Percentiles rank a stretch among this genome's conserved stretches.
Evolutionary conservation across 176 grass and related monocot species (phyloP).

Genomic region (Pharus latifolius): DNA sequence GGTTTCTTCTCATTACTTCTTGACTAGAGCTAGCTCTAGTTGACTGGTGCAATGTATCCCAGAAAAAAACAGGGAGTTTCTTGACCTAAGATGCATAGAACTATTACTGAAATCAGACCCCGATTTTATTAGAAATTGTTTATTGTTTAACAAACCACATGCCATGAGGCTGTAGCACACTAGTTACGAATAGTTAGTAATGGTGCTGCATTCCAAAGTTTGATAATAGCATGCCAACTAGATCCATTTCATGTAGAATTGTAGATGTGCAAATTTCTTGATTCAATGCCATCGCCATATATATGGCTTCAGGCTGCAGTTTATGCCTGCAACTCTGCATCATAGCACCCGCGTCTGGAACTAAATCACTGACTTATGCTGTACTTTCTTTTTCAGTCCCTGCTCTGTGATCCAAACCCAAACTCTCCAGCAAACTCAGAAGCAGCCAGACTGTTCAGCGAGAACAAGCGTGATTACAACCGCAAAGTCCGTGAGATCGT

Average conservation of each 20-base stretch:
- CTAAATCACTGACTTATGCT: background rate
- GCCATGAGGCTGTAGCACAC: background rate
- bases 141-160: background rate
- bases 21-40: background rate
- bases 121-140: background rate
- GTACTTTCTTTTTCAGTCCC: slow-evolving; percentile 46
- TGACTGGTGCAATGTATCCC: background rate
- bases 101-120: background rate
- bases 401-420: slow-evolving; percentile 91
- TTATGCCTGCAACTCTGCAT: background rate
- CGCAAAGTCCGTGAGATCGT: slow-evolving; percentile 83
- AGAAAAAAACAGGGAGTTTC: background rate
- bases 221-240: background rate
- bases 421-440: slow-evolving; percentile 95
- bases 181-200: background rate
- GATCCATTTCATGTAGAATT: background rate
- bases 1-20: background rate
- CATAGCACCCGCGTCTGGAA: background rate
- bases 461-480: slow-evolving; percentile 98
- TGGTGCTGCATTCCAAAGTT: background rate
- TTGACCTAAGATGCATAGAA: background rate
- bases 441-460: slow-evolving; percentile 82
- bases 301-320: background rate
- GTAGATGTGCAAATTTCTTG: background rate
- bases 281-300: background rate